Conservation (phyloP, 2,329 filamentous ascomycete species). For the Dothiorella sarmentorum region DNA sequence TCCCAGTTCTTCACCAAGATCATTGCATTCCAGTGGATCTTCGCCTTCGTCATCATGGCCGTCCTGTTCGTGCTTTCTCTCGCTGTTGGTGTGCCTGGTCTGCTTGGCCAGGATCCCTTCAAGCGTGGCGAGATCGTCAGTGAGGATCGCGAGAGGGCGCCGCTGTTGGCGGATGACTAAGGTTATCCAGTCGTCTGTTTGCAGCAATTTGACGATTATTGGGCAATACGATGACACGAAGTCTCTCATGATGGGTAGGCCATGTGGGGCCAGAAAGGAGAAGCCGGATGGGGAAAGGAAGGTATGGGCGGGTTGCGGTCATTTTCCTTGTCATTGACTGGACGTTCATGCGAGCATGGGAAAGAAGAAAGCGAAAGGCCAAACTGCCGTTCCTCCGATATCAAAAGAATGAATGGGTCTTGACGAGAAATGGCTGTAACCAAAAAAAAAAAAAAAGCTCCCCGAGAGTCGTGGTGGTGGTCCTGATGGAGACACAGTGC, state of each 20-base stretch:
- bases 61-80: conserved; percentile 68
- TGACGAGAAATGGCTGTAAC: too few species aligned
- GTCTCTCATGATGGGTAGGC: too few species aligned
- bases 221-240: too few species aligned
- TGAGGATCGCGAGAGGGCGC: conserved; percentile 53
- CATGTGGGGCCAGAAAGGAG: too few species aligned
- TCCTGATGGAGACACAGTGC: neutral
- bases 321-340: too few species aligned
- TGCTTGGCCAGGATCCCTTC: conserved; percentile 59
- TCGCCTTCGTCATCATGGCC: conserved; percentile 79
- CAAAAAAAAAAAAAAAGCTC: neutral
- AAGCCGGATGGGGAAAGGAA: too few species aligned
- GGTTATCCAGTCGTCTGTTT: neutral
- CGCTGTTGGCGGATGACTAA: conserved; percentile 47
- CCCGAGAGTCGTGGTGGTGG: neutral
- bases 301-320: too few species aligned
- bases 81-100: conserved; percentile 60
- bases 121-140: conserved; percentile 42
- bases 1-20: conserved; percentile 70
- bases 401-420: too few species aligned
- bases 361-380: too few species aligned
- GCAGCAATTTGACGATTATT: too few species aligned
- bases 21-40: conserved; percentile 87
- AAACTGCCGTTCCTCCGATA: too few species aligned
- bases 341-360: too few species aligned